Evolutionary conservation across 2,329 filamentous ascomycete species (phyloP).

Genomic region (Berkeleyomyces rouxiae): DNA sequence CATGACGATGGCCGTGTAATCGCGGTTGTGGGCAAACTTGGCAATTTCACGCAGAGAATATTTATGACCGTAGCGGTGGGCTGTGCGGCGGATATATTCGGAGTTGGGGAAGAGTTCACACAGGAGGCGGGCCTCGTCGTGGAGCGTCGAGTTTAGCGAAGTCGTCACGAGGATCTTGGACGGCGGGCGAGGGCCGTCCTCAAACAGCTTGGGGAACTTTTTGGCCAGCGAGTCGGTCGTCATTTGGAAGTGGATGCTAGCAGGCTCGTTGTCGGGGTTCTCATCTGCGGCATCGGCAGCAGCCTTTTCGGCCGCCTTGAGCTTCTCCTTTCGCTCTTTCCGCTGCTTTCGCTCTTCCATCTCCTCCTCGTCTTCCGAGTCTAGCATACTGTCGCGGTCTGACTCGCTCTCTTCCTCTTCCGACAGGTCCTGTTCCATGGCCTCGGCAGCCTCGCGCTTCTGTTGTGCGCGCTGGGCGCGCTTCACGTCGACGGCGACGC

Average conservation of each 20-base stretch:
- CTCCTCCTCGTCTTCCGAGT: conserved; percentile 37
- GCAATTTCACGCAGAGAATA: conserved; percentile 86
- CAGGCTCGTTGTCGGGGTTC: conserved; percentile 33
- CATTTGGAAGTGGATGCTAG: conserved; percentile 13
- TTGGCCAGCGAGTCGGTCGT: conserved; percentile 30
- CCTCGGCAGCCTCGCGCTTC: conserved; percentile 33
- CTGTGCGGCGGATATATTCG: conserved; percentile 73
- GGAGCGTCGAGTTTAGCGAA: conserved; percentile 71
- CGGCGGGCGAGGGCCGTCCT: conserved; percentile 37
- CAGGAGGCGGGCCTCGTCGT: conserved; percentile 64
- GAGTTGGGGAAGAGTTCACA: conserved; percentile 71
- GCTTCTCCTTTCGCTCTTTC: conserved; percentile 21
- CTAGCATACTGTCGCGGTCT: conserved; percentile 69
- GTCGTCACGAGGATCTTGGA: conserved; percentile 92
- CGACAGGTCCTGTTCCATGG: conserved; percentile 33
- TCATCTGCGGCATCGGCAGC: conserved; percentile 41
- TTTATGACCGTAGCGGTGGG: conserved; percentile 72
- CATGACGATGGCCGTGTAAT: conserved; percentile 71
- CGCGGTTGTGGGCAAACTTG: conserved; percentile 63
- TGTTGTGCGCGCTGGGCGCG: conserved; percentile 38
- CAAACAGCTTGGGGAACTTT: conserved; percentile 47
- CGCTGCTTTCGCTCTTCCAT: conserved; percentile 29
- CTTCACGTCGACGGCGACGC: conserved; percentile 40
- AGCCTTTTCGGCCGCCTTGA: conserved; percentile 4
- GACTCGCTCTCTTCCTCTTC: conserved; percentile 30